Evolutionary conservation across 495 filamentous ascomycete genomes (phyloP).

Genomic region (Bombardia bombarda): DNA sequence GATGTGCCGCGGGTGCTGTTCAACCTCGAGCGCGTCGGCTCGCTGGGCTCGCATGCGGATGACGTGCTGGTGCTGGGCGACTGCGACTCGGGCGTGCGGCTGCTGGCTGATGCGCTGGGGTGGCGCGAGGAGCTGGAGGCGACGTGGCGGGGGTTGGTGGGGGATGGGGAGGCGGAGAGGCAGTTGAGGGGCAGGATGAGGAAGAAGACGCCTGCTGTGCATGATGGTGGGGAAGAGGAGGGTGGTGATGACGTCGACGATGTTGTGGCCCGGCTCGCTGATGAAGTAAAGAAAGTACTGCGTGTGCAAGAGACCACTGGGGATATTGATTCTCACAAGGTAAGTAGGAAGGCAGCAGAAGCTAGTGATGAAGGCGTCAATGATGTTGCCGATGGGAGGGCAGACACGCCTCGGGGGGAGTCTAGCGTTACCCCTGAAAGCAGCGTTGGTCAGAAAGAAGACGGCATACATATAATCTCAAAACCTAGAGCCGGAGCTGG

Average conservation of each 20-base stretch:
- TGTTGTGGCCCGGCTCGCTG: conserved; percentile 29
- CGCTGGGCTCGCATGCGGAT: conserved; percentile 51
- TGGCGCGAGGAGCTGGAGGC: conserved; percentile 80
- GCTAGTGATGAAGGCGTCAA: no score
- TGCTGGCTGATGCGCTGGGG: conserved; percentile 71
- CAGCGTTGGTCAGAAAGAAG: no score
- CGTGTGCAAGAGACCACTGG: conserved; percentile 24
- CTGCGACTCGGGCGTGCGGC: conserved; percentile 78
- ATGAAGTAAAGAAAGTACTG: conserved; percentile 28
- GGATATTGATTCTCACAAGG: no score
- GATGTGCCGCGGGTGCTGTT: conserved; percentile 71
- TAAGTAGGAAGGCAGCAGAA: no score
- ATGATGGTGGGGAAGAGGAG: no score
- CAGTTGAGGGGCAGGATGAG: conserved; percentile 24
- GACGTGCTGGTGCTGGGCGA: conserved; percentile 32
- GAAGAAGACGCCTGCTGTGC: no score
- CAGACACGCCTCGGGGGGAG: no score
- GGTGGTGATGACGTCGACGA: conserved; percentile 17
- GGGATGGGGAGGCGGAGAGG: conserved; percentile 32
- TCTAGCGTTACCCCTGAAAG: no score
- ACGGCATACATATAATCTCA: no score
- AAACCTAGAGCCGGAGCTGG: no score
- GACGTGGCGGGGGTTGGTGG: conserved; percentile 32
- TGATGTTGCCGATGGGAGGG: no score
- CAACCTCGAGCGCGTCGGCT: conserved; percentile 80